Evolutionary conservation across 352 stramenopile species (phyloP), one percentile per base, ranked within the genome.

Genomic region (Pythium angustatum): DNA sequence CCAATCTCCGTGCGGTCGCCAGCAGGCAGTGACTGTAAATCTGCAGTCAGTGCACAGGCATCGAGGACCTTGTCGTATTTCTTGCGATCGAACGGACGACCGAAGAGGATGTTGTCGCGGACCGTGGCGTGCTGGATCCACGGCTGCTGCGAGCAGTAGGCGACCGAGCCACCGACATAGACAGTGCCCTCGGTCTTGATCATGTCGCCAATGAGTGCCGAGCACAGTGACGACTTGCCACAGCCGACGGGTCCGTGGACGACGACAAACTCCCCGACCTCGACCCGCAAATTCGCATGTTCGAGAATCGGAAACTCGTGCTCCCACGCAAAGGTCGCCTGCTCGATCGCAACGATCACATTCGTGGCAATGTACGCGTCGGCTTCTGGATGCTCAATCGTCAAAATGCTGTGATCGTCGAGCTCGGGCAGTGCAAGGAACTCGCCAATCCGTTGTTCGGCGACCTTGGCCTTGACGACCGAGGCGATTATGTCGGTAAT

Each of bases 161-260:
- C 83, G 9, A 96, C 44, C 51, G 54, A 58, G 9, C 67, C 73
- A 6, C 63, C 67, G 17, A 40, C 57, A 50, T 27, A 76, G 14
- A 51, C 58, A 43, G 21, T 63, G 24, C 26, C 38, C 24, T 14
- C 59, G 49, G 12, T 12, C 43, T 50, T 48, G 24, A 38, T 63
- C 76, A 79, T 97, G 50, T 99, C 96, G 15, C 94, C 94, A 4
- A 98, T 62, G 53, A 99, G 76, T 5, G 89, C 86, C 4, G 81
- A 88, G n/a, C 98, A 77, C 2, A 99, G 78, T 3, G 87, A 97
- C 9, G 79, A 96, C 68, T 99, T 99, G 22, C 95, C 94, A 59
- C 66, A 81, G 2, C 94, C 96, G 9, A 98, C 92, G 27, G 73
- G 59, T 5, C 96, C 96, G 31, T 98, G 82, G 5, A 98, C 67